Base-by-base conservation (phyloP, 1,284 basidiomycete genomes). In the Schizopora paradoxa region DNA sequence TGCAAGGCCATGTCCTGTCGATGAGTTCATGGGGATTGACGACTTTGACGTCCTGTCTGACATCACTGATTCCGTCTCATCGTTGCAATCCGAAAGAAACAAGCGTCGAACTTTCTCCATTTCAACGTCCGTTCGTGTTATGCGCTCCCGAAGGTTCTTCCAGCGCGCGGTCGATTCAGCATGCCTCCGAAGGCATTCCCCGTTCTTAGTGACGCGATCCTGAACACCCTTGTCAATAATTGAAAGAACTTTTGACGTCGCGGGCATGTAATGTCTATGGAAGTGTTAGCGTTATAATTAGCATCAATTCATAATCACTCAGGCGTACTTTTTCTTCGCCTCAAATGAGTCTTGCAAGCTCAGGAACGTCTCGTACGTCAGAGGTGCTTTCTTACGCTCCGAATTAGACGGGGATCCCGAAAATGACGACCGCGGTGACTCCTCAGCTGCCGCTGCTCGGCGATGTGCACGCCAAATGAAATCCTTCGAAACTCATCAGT, bases 201-300 rank as follows among this genome's bases (percentile, higher is more conserved):
- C 95, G 53, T 98, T 97, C 73, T 90, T 91, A 13, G 92, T 95
- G 1, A 89, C 82, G 41, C 91, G 78, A 53, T 95, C 91, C 49
- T 80, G 77, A 23, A 97, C 86, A 29, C 91, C 91, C 62, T 91
- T 94, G 60, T 92, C 91, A 57, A 97, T 86, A 56, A 93, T 92
- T 16, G 83, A 80, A n/a, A 98, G 73, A 31, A 94, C 92, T 61
- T 93, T 92, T 8, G 84, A 86, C 3, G 91, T 89, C 18, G 92
- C 91, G 0, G 93, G 92, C 65, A 90, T 82, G 61, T 98, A 98
- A 63, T 91, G 90, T 61, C 79, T 87, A 51, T 6, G 28, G 25
- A 46, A 5, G 28, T n/a, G 48, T 27, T 35, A 56, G 32, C 41
- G 28, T 21, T 25, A 19, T 46, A 47, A 46, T 37, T 16, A 23